These are phyloP conservation scores for Paraurostyla sp. DNA, from an alignment of 73 alveolate genomes.

Conservation along the genomic window DNA sequence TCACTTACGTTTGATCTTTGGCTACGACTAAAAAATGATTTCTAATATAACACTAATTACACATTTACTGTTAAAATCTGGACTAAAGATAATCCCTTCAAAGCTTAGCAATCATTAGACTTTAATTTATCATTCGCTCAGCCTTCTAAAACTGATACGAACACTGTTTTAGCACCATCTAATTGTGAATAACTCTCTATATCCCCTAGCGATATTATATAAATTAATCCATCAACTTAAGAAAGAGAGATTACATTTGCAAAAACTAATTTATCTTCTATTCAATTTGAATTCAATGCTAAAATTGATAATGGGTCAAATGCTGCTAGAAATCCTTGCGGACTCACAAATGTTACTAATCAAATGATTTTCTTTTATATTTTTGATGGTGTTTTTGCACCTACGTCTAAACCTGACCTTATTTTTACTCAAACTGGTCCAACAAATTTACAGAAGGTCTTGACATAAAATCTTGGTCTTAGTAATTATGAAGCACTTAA, in stretches of 20 bases:
- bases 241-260: neutral
- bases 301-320: constrained; percentile 13
- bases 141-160: neutral
- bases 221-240: neutral
- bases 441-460: neutral
- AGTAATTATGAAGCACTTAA: neutral
- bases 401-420: neutral
- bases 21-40: neutral
- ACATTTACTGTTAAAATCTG: neutral
- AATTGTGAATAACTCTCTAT: constrained; percentile 1
- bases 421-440: neutral
- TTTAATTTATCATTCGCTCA: neutral
- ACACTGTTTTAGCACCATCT: neutral
- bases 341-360: neutral
- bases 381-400: neutral
- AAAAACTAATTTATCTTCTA: neutral
- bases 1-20: neutral
- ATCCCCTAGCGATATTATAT: neutral
- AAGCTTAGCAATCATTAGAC: neutral
- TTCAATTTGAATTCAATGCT: neutral
- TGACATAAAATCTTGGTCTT: neutral
- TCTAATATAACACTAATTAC: constrained; percentile 6
- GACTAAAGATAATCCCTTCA: constrained; percentile 35
- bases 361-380: neutral
- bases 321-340: neutral